These are phyloP conservation scores for Calonectria pteridis DNA, from an alignment of 2,329 filamentous ascomycete genomes.

Conservation along the genomic window DNA sequence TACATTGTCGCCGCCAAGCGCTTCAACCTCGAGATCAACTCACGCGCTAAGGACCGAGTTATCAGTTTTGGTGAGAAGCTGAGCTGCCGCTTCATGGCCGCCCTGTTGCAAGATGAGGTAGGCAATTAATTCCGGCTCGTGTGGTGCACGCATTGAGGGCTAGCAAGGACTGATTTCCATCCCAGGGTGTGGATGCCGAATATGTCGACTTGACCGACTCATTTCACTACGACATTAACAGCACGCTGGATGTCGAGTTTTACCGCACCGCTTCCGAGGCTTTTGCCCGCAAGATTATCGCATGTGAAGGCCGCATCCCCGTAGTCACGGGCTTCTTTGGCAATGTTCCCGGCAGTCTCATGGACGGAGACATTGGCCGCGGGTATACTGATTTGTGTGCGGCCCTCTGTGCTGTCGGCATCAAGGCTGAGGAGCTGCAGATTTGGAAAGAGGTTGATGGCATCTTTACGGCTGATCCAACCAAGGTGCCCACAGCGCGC, in stretches of 20 bases:
- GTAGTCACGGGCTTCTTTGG: slow-evolving; percentile 96
- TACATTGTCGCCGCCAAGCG: slow-evolving; percentile 74
- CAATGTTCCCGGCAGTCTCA: slow-evolving; percentile 88
- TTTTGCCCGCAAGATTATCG: slow-evolving; percentile 73
- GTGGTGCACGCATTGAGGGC: background rate
- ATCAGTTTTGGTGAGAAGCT: slow-evolving; percentile 97
- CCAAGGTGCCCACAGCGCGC: slow-evolving; percentile 92
- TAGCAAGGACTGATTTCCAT: slow-evolving; percentile 42
- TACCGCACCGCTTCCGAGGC: slow-evolving; percentile 74
- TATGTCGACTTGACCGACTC: slow-evolving; percentile 91
- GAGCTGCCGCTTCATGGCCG: slow-evolving; percentile 91
- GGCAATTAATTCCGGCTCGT: slow-evolving; percentile 23
- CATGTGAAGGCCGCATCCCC: slow-evolving; percentile 77
- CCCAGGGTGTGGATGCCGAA: slow-evolving; percentile 81
- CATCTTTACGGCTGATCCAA: slow-evolving; percentile 87
- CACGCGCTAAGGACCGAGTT: slow-evolving; percentile 85
- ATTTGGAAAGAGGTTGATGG: slow-evolving; percentile 99
- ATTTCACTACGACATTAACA: slow-evolving; percentile 74
- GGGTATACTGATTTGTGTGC: slow-evolving; percentile 98
- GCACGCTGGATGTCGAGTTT: slow-evolving; percentile 74
- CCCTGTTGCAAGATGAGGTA: slow-evolving; percentile 81
- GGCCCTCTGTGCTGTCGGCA: slow-evolving; percentile 88
- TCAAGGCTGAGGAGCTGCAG: slow-evolving; percentile 90
- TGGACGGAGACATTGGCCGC: slow-evolving; percentile 89
- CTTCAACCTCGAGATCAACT: slow-evolving; percentile 81